phyloP scores from a whole-genome alignment of 1,139 yeast species.

The Kodamaea alishanica region DNA sequence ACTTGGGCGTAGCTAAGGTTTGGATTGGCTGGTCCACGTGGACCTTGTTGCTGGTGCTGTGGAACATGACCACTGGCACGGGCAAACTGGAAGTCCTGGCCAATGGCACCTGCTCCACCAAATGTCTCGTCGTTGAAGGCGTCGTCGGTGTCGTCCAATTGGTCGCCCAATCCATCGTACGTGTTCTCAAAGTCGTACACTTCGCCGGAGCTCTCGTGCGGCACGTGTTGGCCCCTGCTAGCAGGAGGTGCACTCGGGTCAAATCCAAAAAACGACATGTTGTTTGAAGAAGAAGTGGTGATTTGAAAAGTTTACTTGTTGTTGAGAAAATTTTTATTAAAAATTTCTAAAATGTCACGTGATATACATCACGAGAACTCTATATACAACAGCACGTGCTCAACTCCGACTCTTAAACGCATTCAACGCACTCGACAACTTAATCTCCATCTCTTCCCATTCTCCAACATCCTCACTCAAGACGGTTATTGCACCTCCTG shows the following conservation, averaged over 20 bases:
- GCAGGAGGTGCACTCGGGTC: conserved; percentile 44
- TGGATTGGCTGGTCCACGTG: conserved; percentile 24
- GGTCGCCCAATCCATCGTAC: conserved; percentile 73
- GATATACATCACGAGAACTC: background rate
- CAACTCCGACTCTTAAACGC: conserved; percentile 35
- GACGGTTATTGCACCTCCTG: conserved; percentile 97
- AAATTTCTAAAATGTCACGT: conserved; percentile 5
- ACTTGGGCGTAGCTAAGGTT: conserved; percentile 57
- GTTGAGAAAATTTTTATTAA: conserved; percentile 2
- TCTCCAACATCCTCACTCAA: conserved; percentile 77
- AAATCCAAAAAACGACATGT: conserved; percentile 59
- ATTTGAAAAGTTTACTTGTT: background rate
- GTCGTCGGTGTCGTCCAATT: conserved; percentile 68
- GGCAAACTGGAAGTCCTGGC: conserved; percentile 77
- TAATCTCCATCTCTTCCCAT: conserved; percentile 88
- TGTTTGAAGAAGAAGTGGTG: background rate
- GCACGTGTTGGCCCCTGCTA: conserved; percentile 8
- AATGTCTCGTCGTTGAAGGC: conserved; percentile 86
- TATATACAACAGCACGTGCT: background rate
- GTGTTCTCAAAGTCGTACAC: conserved; percentile 78
- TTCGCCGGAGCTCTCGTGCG: conserved; percentile 17
- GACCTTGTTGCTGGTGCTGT: conserved; percentile 15
- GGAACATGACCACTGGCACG: conserved; percentile 19
- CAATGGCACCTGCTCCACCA: conserved; percentile 57
- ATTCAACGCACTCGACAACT: conserved; percentile 74